Conservation (phyloP, 2,329 filamentous ascomycete genomes). For the Stemphylium beticola region DNA sequence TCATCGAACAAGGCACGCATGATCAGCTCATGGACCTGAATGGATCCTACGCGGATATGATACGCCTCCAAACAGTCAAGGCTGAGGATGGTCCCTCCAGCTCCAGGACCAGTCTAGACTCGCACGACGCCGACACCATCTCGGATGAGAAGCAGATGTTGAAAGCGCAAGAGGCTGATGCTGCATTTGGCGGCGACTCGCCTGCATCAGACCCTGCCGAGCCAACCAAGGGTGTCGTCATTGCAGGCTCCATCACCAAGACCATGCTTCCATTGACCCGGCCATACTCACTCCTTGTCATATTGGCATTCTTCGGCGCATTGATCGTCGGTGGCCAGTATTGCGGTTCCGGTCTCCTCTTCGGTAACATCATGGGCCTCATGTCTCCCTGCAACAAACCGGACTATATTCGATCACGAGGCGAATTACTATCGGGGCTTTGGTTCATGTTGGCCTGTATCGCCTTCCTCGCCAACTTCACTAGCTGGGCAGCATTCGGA, state of each 20-base stretch:
- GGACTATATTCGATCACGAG: slow-evolving; percentile 56
- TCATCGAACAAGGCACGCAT: slow-evolving; percentile 48
- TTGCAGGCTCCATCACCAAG: slow-evolving; percentile 33
- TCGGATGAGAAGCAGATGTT: slow-evolving; percentile 28
- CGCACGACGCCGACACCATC: slow-evolving; percentile 29
- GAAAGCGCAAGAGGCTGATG: slow-evolving; percentile 12
- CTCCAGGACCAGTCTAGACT: slow-evolving; percentile 28
- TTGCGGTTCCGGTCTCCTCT: slow-evolving; percentile 64
- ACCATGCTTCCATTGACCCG: slow-evolving; percentile 50
- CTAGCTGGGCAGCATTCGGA: slow-evolving; percentile 65
- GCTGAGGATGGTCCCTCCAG: slow-evolving; percentile 48
- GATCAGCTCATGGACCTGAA: slow-evolving; percentile 41
- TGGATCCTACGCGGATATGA: slow-evolving; percentile 58
- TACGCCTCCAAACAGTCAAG: slow-evolving; percentile 54
- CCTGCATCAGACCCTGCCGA: slow-evolving; percentile 12
- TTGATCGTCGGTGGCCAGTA: slow-evolving; percentile 64
- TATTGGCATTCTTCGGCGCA: slow-evolving; percentile 59
- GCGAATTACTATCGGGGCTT: slow-evolving; percentile 63
- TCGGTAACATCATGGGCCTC: slow-evolving; percentile 65
- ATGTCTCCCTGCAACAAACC: slow-evolving; percentile 61
- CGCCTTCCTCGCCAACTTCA: slow-evolving; percentile 66
- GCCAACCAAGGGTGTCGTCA: slow-evolving; percentile 23
- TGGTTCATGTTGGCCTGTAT: slow-evolving; percentile 67
- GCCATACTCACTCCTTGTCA: slow-evolving; percentile 54
- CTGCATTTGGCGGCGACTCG: neutral